Conservation (phyloP, 2,329 filamentous ascomycete species). For the Diaporthe longicolla region DNA sequence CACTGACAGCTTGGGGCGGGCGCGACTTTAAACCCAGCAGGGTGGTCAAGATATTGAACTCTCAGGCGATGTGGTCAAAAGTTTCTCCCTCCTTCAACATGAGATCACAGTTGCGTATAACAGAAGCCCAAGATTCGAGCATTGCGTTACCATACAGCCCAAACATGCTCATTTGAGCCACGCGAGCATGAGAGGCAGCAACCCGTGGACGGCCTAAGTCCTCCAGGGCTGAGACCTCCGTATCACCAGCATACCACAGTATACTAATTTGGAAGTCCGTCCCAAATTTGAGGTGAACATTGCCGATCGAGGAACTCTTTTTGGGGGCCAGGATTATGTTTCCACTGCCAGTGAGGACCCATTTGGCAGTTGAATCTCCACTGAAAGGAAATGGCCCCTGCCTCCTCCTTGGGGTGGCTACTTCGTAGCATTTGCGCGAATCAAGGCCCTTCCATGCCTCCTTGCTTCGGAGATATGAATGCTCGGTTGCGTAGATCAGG, state of each 20-base stretch:
- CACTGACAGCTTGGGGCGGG: not conserved
- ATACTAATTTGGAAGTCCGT: not conserved
- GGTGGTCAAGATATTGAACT: not conserved
- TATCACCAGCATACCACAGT: not conserved
- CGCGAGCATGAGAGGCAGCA: not conserved
- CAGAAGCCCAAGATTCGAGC: not conserved
- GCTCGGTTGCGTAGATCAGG: not conserved
- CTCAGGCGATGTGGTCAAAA: not conserved
- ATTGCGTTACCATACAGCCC: rapidly evolving
- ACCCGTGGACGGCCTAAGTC: not conserved
- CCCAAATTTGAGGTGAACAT: not conserved
- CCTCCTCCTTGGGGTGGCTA: not conserved
- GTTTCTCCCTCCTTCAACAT: not conserved
- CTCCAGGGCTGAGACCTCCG: not conserved
- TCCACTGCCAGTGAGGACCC: not conserved
- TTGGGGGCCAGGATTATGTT: not conserved
- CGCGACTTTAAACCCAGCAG: not conserved
- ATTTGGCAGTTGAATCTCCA: not conserved
- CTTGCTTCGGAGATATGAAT: not conserved
- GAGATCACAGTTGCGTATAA: not conserved
- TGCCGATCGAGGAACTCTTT: not conserved
- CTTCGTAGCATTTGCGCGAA: not conserved
- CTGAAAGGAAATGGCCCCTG: not conserved
- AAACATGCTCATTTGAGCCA: not conserved
- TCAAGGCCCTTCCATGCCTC: not conserved